Base-by-base conservation (phyloP, 768 basidiomycete species). In the Trametes villosa region DNA sequence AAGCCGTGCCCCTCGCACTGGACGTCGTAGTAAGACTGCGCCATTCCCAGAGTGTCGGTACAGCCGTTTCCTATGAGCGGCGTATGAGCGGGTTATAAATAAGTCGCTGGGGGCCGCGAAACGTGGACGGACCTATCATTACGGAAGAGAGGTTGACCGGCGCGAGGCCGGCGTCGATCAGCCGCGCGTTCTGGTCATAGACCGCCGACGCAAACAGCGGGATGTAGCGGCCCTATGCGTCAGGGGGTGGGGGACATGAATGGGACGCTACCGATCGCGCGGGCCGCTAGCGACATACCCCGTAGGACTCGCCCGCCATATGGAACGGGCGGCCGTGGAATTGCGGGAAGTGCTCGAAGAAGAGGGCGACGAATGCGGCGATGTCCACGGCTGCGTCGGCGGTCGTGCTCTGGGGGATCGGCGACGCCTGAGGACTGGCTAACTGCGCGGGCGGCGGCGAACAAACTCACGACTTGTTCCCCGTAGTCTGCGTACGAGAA, bases 361-460 rank as follows among this genome's bases (percentile, higher is more conserved):
- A 89, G 53, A 90, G 82, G 6, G 81, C 75, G 0, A 89, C 76
- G 60, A 91, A 90, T 0, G 83, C 81, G 0, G 87, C 87, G 4
- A 89, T 82, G 65, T 90, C 87, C 53, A 80, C 77, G 0, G 87
- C 86, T 7, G 86, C 88, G 48, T 88, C 84, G 67, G 87, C 85
- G 0, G 87, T 84, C 4, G 82, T 87, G 52, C 80, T 77, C 86
- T 87, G 45, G 6, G n/a, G 5, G 13, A 17, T 30, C 42, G 26
- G 0, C 18, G 24, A 31, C 20, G 29, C 57, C 9, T 9, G 26
- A 31, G 9, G 50, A 33, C 4, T 15, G 15, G 20, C 52, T 9
- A 7, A 24, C n/a, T 15, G 20, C 33, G 29, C 9, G 38, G 24
- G 30, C n/a, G 11, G 15, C 18, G 34, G n/a, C 58, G 20, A 13